A percentile compares a stretch with the other conserved stretches of the same genome.
phyloP scores from a whole-genome alignment of 2,329 filamentous ascomycete species.

The Pseudogymnoascus sp. region DNA sequence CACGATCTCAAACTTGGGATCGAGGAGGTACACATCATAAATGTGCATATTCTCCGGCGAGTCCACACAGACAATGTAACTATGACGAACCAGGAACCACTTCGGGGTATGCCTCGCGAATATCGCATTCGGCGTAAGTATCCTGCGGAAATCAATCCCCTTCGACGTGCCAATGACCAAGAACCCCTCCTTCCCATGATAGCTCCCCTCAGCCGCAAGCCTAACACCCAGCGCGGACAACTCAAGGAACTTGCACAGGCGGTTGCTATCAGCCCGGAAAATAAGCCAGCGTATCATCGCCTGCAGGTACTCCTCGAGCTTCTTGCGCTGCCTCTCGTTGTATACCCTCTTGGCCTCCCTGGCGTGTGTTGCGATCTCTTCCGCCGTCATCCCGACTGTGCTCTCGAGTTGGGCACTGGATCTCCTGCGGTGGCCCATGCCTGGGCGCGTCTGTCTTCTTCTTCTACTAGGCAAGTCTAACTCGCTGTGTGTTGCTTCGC shows the following conservation, averaged over 20 bases:
- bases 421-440: constrained; percentile 34
- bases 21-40: constrained; percentile 96
- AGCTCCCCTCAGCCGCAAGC: constrained; percentile 88
- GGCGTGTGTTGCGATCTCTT: constrained; percentile 16
- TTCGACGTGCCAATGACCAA: constrained; percentile 87
- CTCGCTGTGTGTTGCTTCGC: constrained; percentile 62
- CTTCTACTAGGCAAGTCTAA: constrained; percentile 41
- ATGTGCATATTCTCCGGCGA: constrained; percentile 98
- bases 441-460: constrained; percentile 36
- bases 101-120: constrained; percentile 81
- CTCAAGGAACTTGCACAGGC: constrained; percentile 91
- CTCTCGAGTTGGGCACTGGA: constrained; percentile 37
- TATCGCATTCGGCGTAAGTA: constrained; percentile 69
- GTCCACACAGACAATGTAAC: constrained; percentile 96
- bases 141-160: constrained; percentile 75
- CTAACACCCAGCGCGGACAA: constrained; percentile 89
- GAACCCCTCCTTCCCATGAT: constrained; percentile 95
- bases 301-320: constrained; percentile 82
- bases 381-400: constrained; percentile 22
- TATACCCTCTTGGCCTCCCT: constrained; percentile 39
- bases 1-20: constrained; percentile 75
- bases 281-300: constrained; percentile 96
- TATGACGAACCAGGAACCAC: constrained; percentile 97
- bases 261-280: constrained; percentile 90
- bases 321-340: constrained; percentile 73